Conservation (phyloP, 441 rosid genomes). For the Capsella rubella region DNA sequence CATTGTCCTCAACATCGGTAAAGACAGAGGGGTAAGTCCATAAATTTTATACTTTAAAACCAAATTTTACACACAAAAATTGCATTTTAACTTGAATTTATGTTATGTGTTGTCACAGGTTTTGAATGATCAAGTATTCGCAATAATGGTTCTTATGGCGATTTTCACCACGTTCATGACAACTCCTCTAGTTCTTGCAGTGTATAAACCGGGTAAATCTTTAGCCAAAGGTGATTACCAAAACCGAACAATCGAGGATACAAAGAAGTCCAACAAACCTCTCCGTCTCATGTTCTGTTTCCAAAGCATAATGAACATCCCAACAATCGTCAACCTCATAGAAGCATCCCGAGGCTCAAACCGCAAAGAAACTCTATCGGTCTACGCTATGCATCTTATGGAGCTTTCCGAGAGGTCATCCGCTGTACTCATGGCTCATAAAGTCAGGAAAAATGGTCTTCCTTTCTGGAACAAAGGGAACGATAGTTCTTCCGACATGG, state of each 20-base stretch:
- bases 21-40: conserved; percentile 59
- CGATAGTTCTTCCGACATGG: conserved; percentile 42
- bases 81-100: background rate
- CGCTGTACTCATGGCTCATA: conserved; percentile 63
- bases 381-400: conserved; percentile 84
- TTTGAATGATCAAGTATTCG: conserved; percentile 61
- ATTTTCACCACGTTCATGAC: conserved; percentile 63
- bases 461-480: conserved; percentile 61
- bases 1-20: conserved; percentile 67
- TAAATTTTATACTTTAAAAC: background rate
- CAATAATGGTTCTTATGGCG: conserved; percentile 68
- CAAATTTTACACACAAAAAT: background rate
- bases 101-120: conserved; percentile 42
- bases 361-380: conserved; percentile 60
- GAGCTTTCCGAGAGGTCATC: conserved; percentile 72
- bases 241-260: conserved; percentile 55
- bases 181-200: conserved; percentile 62
- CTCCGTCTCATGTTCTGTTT: conserved; percentile 66
- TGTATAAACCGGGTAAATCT: conserved; percentile 56
- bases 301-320: conserved; percentile 59
- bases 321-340: conserved; percentile 69
- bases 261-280: conserved; percentile 51
- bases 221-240: conserved; percentile 45
- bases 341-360: conserved; percentile 79
- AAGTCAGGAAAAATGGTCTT: conserved; percentile 57